Conservation (phyloP, 768 basidiomycete genomes). For the Boletellus ananiceps region DNA sequence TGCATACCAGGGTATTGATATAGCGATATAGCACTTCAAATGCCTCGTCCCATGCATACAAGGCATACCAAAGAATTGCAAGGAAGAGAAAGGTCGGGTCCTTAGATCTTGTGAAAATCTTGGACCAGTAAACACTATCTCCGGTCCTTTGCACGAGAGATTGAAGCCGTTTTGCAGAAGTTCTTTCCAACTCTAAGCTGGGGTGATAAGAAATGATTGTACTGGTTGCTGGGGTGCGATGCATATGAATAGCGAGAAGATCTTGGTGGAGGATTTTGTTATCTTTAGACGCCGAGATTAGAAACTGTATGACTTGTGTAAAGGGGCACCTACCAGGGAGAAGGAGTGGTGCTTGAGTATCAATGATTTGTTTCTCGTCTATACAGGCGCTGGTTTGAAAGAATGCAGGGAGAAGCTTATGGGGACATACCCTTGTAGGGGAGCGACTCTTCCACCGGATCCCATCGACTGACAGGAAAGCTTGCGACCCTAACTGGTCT, state of each 20-base stretch:
- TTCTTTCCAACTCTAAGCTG: slow-evolving; percentile 15
- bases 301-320: neutral
- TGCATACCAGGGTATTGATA: slow-evolving; percentile 45
- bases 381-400: neutral
- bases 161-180: slow-evolving; percentile 29
- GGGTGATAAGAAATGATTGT: slow-evolving; percentile 33
- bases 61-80: slow-evolving; percentile 51
- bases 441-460: neutral
- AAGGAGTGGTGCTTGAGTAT: slow-evolving; percentile 48
- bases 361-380: slow-evolving; percentile 36
- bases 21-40: slow-evolving; percentile 49
- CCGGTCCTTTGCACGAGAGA: slow-evolving; percentile 28
- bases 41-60: slow-evolving; percentile 62
- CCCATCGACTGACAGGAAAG: neutral
- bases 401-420: neutral
- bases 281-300: slow-evolving; percentile 10
- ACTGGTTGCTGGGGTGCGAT: slow-evolving; percentile 29
- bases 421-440: slow-evolving; percentile 17
- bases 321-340: slow-evolving; percentile 28
- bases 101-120: slow-evolving; percentile 23
- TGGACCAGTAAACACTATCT: slow-evolving; percentile 33
- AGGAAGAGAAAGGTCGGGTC: slow-evolving; percentile 57
- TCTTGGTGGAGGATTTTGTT: slow-evolving; percentile 34
- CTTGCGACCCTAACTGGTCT: slow-evolving; percentile 11
- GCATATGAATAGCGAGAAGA: slow-evolving; percentile 51